Percentiles rank a stretch among this genome's conserved stretches.
Evolutionary conservation across 768 basidiomycete species (phyloP).

Genomic region (Crepidotus variabilis): DNA sequence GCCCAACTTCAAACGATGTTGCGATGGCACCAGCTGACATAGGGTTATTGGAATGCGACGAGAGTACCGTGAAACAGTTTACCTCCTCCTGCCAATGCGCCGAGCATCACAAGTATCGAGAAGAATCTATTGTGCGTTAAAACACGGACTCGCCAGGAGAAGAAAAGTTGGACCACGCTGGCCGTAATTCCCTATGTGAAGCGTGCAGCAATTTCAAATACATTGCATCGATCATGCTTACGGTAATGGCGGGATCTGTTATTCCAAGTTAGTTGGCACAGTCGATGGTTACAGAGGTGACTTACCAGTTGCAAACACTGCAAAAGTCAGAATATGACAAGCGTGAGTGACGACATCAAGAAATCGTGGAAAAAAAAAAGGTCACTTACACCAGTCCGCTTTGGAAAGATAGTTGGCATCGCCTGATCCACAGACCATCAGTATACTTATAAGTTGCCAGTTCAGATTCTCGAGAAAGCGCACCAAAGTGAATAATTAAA

Average conservation of each 20-base stretch:
- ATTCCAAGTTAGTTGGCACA: not conserved
- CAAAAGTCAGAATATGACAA: not conserved
- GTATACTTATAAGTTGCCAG: not conserved
- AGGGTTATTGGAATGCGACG: not conserved
- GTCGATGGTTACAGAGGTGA: not conserved
- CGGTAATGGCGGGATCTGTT: conserved; percentile 44
- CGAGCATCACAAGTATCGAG: conserved; percentile 12
- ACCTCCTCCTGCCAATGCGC: conserved; percentile 19
- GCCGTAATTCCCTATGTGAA: conserved; percentile 38
- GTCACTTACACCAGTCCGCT: conserved; percentile 24
- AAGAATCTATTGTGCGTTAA: conserved; percentile 20
- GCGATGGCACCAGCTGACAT: conserved; percentile 22
- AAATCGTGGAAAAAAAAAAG: not conserved
- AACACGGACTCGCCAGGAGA: conserved; percentile 33
- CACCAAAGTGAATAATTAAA: conserved; percentile 44
- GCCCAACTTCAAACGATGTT: conserved; percentile 22
- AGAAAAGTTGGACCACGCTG: conserved; percentile 42
- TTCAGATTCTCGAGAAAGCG: conserved; percentile 1
- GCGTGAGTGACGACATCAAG: no score
- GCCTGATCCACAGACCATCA: conserved; percentile 6
- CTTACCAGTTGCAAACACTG: conserved; percentile 40
- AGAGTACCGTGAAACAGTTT: not conserved
- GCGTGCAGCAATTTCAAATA: not conserved
- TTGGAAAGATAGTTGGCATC: conserved; percentile 10
- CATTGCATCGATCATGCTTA: conserved; percentile 12